Evolutionary conservation across 345 rosid genomes (phyloP).

Genomic region (Eucalyptus erythrocorys): DNA sequence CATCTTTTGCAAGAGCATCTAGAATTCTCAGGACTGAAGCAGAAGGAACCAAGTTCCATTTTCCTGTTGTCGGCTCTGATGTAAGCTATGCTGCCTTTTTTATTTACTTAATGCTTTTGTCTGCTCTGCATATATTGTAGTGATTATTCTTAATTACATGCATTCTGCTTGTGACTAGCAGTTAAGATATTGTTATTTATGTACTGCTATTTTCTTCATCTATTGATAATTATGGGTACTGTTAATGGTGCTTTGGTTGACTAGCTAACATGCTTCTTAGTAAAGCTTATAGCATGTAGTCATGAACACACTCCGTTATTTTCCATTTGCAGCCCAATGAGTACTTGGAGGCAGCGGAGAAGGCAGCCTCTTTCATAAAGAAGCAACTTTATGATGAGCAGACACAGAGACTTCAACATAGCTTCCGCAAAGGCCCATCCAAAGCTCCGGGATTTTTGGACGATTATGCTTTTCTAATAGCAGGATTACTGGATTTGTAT

Average conservation of each 20-base stretch:
- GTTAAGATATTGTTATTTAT: neutral
- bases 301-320: neutral
- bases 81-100: constrained; percentile 26
- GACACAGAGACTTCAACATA: constrained; percentile 54
- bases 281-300: neutral
- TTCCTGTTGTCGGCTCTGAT: constrained; percentile 63
- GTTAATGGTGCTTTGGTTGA: neutral
- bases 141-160: neutral
- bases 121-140: neutral
- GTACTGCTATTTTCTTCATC: neutral
- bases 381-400: constrained; percentile 52
- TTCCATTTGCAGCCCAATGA: constrained; percentile 51
- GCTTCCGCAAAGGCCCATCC: constrained; percentile 83
- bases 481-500: constrained; percentile 76
- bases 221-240: neutral
- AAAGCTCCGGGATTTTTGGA: constrained; percentile 94
- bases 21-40: constrained; percentile 56
- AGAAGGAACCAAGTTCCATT: constrained; percentile 29
- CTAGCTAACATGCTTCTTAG: neutral
- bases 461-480: constrained; percentile 85
- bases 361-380: constrained; percentile 67
- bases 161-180: neutral
- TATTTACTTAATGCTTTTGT: neutral
- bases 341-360: constrained; percentile 75
- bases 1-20: constrained; percentile 86